Evolutionary conservation across 2,329 filamentous ascomycete species (phyloP), one percentile per base, ranked within the genome.

Genomic region (Colletotrichum spinosum): DNA sequence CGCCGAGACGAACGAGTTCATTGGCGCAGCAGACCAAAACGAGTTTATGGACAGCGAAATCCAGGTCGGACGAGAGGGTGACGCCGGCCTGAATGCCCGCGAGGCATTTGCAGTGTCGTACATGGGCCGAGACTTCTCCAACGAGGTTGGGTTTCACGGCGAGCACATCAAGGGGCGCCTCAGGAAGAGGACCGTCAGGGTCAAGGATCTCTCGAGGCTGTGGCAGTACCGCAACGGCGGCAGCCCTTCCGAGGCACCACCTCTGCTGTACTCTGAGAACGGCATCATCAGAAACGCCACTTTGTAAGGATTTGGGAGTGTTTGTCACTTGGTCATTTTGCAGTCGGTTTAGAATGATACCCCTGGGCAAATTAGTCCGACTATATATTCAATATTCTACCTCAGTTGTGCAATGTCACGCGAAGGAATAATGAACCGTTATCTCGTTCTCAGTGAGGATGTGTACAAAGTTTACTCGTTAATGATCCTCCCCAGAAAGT

Each of bases 211-310:
- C 50, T 88, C 87, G 70, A 81, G 88, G 50, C 73, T 90, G 35
- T 90, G 88, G 88, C 78, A 83, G 67, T 90, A 90, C 71, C 79
- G 87, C 55, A 89, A 90, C 70, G 88, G 88, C 2, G 77, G 73
- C 62, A 84, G 81, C 45, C 87, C 88, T 1, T 71, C 78, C 6
- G 81, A 84, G 45, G 69, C 71, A 35, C 78, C 80, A 12, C 76
- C 77, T 0, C 67, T 77, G 64, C 56, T 83, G 45, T 59, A 69
- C 3, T 71, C 66, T 35, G 78, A 81, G 68, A 73, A 74, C 46
- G 76, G 80, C 2, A 69, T 80, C 42, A 70, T 78, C 7, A 76
- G 80, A 58, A 79, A 74, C 53, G 78, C 77, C 35, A 81, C 79
- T 3, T 69, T 80, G 64, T 80, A 61, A 63, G 52, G 51, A 41